phyloP scores from a whole-genome alignment of 192 early-diverging fungal species.

The Coemansia sp. region DNA sequence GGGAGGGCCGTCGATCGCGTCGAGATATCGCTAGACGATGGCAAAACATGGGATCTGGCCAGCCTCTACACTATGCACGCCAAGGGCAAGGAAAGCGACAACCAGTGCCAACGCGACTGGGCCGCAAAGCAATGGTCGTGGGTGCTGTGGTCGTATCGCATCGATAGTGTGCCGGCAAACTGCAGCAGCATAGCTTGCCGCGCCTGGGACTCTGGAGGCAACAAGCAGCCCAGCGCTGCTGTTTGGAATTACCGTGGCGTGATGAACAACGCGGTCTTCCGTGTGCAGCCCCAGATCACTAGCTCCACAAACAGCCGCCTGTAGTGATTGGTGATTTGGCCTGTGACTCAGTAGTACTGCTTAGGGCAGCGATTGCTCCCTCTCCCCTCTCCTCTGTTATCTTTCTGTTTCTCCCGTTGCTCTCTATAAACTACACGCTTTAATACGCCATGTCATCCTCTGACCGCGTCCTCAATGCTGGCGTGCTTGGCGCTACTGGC shows the following conservation, averaged over 20 bases:
- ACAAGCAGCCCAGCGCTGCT: constrained; percentile 78
- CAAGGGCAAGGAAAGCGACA: background rate
- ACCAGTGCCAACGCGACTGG: constrained; percentile 29
- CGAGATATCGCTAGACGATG: constrained; percentile 79
- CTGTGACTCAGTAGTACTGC: background rate
- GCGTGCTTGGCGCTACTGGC: constrained; percentile 95
- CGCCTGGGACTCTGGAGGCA: constrained; percentile 83
- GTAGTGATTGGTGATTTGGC: background rate
- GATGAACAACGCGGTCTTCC: constrained; percentile 71
- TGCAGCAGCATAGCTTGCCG: constrained; percentile 66
- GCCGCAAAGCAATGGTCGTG: constrained; percentile 69
- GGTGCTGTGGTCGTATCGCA: constrained; percentile 74
- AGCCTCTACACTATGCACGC: constrained; percentile 50
- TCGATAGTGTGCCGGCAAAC: constrained; percentile 41
- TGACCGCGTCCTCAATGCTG: constrained; percentile 62
- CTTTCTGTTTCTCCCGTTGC: background rate
- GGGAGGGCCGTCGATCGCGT: constrained; percentile 72
- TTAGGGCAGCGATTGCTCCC: background rate
- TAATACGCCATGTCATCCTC: constrained; percentile 14
- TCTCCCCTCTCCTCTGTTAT: background rate
- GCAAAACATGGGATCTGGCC: constrained; percentile 75
- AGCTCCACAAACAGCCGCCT: constrained; percentile 8
- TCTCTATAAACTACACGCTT: background rate
- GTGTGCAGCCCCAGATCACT: constrained; percentile 19
- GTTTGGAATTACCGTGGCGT: constrained; percentile 80